Base-by-base conservation (phyloP, 2,329 filamentous ascomycete species). In the Talaromyces sp. region DNA sequence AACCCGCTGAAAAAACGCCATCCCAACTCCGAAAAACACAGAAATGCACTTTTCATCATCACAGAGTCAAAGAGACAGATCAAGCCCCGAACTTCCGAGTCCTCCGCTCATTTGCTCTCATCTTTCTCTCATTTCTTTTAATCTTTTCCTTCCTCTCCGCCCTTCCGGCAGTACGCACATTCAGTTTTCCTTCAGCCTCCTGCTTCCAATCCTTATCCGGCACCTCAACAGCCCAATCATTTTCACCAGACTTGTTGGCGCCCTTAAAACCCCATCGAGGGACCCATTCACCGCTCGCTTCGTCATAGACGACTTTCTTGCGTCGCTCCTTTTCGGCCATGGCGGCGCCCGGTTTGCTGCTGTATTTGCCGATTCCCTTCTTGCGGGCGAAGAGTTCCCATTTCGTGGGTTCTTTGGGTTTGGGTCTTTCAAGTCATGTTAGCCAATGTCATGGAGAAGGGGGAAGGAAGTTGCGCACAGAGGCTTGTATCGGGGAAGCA, bases 341-440 rank as follows among this genome's bases (percentile, higher is more conserved):
- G 10, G 74, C 72, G 7, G 72, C 76, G n/a, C 78, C 79, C 19
- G 77, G 73, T 64, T 74, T 87, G 70, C 87, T 90, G 86, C 93
- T 96, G 79, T 88, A 88, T 82, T 90, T 91, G 81, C 80, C 80
- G 61, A 99, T 98, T 64, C 95, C 95, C 85, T 97, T 96, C 87
- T 96, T 96, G 78, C 88, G 90, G 54, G 95, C 95, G 82, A 99
- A 99, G 74, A 90, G 87, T 82, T 97, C 90, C 95, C 95, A 99
- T 78, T 93, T 97, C 66, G 94, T 98, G 70, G 90, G 90, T 65
- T 89, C 83, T 81, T 93, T 95, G 70, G 88, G 85, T 64, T 87
- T 85, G 0, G 95, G 95, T 22, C 64, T 65, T 35, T 31, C 9
- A 61, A n/a, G 2, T 13, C 14, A 24, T 4, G 31, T 65, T 58